phyloP scores from a whole-genome alignment of 2,329 filamentous ascomycete species.

The Cercospora sp. region DNA sequence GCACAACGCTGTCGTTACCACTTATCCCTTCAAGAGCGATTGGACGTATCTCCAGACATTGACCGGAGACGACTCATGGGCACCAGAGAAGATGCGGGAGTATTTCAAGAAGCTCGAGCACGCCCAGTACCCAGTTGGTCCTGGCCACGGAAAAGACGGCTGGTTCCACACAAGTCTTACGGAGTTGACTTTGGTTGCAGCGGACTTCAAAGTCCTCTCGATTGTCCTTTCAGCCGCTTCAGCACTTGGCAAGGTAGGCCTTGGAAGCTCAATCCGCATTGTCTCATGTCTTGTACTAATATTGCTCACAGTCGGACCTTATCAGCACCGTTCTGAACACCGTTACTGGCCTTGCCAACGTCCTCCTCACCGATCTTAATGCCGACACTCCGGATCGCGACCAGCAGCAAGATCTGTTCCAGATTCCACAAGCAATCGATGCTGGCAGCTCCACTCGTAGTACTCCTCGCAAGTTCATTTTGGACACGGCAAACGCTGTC shows the following conservation, averaged over 20 bases:
- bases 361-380: constrained; percentile 42
- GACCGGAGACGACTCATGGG: constrained; percentile 63
- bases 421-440: constrained; percentile 53
- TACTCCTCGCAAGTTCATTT: constrained; percentile 58
- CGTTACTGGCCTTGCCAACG: constrained; percentile 20
- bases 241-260: constrained; percentile 56
- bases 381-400: constrained; percentile 50
- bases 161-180: constrained; percentile 57
- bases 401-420: constrained; percentile 52
- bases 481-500: constrained; percentile 52
- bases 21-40: constrained; percentile 60
- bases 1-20: constrained; percentile 62
- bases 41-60: constrained; percentile 58
- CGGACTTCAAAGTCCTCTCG: constrained; percentile 56
- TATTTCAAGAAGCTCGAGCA: constrained; percentile 57
- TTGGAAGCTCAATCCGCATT: neutral
- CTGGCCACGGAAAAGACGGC: constrained; percentile 59
- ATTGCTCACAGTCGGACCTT: constrained; percentile 26
- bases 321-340: constrained; percentile 32
- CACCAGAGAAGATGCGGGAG: constrained; percentile 57
- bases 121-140: constrained; percentile 51
- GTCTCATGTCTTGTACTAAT: constrained; percentile 45
- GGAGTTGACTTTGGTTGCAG: constrained; percentile 52
- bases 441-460: constrained; percentile 42
- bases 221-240: constrained; percentile 54